Conservation (phyloP, 495 filamentous ascomycete species). For the Podospora tetraspora region DNA sequence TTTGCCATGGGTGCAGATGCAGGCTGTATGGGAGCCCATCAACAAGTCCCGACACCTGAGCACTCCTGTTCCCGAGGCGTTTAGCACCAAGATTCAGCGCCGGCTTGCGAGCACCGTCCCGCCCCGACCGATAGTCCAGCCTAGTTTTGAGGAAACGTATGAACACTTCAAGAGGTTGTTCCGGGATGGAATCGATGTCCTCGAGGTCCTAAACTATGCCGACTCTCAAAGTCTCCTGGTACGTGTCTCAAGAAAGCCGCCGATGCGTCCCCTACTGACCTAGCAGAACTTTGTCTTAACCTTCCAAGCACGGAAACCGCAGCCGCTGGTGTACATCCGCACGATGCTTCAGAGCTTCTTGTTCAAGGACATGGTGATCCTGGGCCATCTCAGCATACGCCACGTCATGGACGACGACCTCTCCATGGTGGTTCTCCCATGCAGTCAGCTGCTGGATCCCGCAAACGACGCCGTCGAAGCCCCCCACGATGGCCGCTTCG, state of each 20-base stretch:
- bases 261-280: constrained; percentile 6
- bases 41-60: constrained; percentile 55
- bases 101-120: constrained; percentile 87
- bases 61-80: constrained; percentile 64
- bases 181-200: constrained; percentile 62
- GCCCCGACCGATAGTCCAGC: constrained; percentile 79
- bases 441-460: constrained; percentile 63
- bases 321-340: constrained; percentile 79
- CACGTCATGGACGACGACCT: constrained; percentile 77
- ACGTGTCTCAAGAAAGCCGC: constrained; percentile 17
- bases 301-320: constrained; percentile 72
- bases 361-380: constrained; percentile 61
- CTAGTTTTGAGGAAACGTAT: constrained; percentile 65
- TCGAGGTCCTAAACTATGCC: constrained; percentile 63
- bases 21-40: constrained; percentile 45
- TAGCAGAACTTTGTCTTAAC: constrained; percentile 59
- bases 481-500: constrained; percentile 69
- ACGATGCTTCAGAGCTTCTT: constrained; percentile 72
- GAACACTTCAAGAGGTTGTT: constrained; percentile 64
- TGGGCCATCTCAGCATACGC: constrained; percentile 61
- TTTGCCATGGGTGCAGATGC: constrained; percentile 44
- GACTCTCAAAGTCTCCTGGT: constrained; percentile 66
- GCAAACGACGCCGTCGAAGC: constrained; percentile 69
- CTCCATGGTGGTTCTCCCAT: constrained; percentile 66
- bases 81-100: constrained; percentile 86